Conservation (phyloP, 495 filamentous ascomycete species). For the Penicillium argentinense region DNA sequence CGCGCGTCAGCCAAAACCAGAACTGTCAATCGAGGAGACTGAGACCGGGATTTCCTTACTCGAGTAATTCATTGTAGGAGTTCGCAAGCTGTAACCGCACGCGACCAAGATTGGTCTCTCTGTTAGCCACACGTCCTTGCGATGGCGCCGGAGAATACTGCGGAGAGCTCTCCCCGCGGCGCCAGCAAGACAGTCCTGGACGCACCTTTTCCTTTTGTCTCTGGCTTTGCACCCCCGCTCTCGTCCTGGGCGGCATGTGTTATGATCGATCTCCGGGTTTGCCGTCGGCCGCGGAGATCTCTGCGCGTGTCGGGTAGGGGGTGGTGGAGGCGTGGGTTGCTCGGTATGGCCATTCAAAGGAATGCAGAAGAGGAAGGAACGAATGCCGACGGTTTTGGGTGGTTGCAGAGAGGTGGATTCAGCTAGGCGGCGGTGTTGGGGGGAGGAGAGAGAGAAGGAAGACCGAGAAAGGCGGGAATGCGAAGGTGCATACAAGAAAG, state of each 20-base stretch:
- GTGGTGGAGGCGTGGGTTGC: conserved; percentile 13
- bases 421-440: neutral
- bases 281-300: conserved; percentile 22
- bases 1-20: conserved; percentile 12
- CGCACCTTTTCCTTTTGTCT: conserved; percentile 91
- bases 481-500: conserved; percentile 14
- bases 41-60: conserved; percentile 57
- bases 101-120: conserved; percentile 11
- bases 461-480: neutral
- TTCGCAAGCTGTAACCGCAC: conserved; percentile 72
- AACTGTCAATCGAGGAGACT: neutral
- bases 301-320: conserved; percentile 26
- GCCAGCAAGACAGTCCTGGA: conserved; percentile 11
- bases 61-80: conserved; percentile 93
- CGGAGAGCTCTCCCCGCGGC: too few relatives aligned
- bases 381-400: too few relatives aligned
- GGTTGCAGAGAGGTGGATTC: conserved; percentile 1
- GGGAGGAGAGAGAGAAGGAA: neutral
- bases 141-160: too few relatives aligned
- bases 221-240: conserved; percentile 87
- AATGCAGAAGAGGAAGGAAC: neutral
- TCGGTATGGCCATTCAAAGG: conserved; percentile 30
- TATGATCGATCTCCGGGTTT: conserved; percentile 29
- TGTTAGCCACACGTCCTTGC: conserved; percentile 20
- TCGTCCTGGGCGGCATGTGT: conserved; percentile 66